Evolutionary conservation across 225 moss, liverwort and hornwort genomes (phyloP).

Genomic region (Asterella californica): DNA sequence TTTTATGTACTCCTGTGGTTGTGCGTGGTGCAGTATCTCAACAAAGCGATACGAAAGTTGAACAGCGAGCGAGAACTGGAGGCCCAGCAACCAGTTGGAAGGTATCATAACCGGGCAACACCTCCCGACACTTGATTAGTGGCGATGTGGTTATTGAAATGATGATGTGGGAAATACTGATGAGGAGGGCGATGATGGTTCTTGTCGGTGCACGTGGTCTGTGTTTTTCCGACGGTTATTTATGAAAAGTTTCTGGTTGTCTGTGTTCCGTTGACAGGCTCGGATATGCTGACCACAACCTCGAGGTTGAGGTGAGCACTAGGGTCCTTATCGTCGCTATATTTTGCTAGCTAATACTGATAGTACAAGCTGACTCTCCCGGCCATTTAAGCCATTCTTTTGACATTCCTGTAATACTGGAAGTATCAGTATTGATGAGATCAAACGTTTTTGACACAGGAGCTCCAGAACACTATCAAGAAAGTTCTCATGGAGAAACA

Average conservation of each 20-base stretch:
- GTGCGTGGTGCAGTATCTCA: constrained; percentile 24
- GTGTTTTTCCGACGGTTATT: no score
- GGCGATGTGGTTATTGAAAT: no score
- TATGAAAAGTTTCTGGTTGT: no score
- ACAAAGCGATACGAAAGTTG: constrained; percentile 24
- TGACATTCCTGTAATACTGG: no score
- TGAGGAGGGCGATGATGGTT: background rate
- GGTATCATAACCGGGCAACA: background rate
- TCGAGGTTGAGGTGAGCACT: constrained; percentile 19
- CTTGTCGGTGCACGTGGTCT: no score
- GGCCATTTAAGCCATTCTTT: no score
- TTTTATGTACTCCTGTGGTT: background rate
- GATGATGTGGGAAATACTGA: no score
- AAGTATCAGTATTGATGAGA: background rate
- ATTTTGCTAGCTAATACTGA: no score
- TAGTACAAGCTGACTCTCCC: no score
- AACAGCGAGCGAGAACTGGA: constrained; percentile 23
- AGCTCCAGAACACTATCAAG: constrained; percentile 13
- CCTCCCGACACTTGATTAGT: no score
- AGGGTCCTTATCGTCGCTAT: no score
- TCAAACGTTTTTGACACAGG: background rate
- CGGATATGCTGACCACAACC: constrained; percentile 12
- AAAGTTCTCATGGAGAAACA: constrained; percentile 20
- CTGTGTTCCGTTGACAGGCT: background rate
- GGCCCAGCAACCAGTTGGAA: constrained; percentile 23